Evolutionary conservation across 768 basidiomycete species (phyloP), one percentile per base, ranked within the genome.

Genomic region (Butyriboletus loyo): DNA sequence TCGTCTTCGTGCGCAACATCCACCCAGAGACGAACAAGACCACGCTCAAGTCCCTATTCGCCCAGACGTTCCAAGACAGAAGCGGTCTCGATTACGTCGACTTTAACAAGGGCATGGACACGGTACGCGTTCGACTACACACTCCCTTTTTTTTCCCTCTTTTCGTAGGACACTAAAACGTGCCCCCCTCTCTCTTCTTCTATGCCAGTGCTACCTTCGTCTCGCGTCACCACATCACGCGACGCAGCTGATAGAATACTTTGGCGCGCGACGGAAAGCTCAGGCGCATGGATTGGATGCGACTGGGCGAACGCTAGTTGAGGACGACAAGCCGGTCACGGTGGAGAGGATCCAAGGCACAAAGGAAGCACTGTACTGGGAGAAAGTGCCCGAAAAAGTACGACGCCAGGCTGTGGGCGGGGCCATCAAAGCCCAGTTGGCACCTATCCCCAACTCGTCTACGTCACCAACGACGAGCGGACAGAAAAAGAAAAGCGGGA

Each of bases 21-120:
- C 86, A 91, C 53, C 73, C 80, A 3, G 82, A 83, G 51, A 89
- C 89, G 25, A 93, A 91, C 65, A 92, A 91, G 67, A 92, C 91
- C 0, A 85, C 87, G 0, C 73, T 93, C 15, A 85, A 82, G 38
- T 66, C 73, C 3, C 65, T 89, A 6, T 84, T 91, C 54, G 60
- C 73, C 0, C 64, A 62, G 7, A 75, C 80, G 2, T 76, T 83
- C 39, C 45, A 31, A 19, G 60, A 38, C 1, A 46, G 47, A 14
- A 32, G 7, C 40, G 32, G 37, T 25, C 66, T 92, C 27, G 87
- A 92, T 61, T 93, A 93, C 50, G 78, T 92, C 17, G 90, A 92
- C 68, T 92, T 81, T 65, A 82, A 65, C 57, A 92, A 90, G 65
- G 85, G 87, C 15, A 83, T 87, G 76, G 83, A 89, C 56, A 77